Conservation (phyloP, 2,329 filamentous ascomycete species). For the Fusarium pseudograminearum region DNA sequence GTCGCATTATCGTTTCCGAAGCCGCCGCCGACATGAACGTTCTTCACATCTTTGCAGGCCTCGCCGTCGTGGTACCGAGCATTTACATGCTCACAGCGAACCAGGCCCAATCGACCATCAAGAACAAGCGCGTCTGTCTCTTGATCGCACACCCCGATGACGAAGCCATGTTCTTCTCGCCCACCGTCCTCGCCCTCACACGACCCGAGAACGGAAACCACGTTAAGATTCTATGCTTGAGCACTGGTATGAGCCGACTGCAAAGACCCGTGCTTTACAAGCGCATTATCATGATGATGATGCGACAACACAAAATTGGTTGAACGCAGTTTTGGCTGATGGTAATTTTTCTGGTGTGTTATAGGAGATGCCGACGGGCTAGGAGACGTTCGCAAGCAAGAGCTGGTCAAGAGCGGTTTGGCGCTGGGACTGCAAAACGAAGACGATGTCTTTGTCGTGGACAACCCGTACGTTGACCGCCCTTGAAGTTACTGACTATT, state of each 20-base stretch:
- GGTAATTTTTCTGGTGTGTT: conserved; percentile 24
- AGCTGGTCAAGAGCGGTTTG: conserved; percentile 84
- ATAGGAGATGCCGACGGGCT: conserved; percentile 87
- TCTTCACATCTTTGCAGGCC: conserved; percentile 44
- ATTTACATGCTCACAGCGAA: conserved; percentile 66
- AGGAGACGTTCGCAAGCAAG: conserved; percentile 83
- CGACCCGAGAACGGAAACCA: conserved; percentile 85
- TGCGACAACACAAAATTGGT: conserved; percentile 27
- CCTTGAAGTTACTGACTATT: not conserved
- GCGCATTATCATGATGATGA: conserved; percentile 13
- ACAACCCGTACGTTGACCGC: conserved; percentile 70
- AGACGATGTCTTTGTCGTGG: conserved; percentile 87
- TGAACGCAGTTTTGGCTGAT: conserved; percentile 38
- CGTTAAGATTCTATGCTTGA: conserved; percentile 93
- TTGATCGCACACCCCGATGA: conserved; percentile 98
- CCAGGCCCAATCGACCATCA: conserved; percentile 65
- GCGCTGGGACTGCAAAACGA: conserved; percentile 78
- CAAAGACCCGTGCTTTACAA: conserved; percentile 16
- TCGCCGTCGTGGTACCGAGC: conserved; percentile 58
- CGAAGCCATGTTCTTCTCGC: conserved; percentile 99
- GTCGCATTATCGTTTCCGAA: conserved; percentile 5
- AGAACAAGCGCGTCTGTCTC: conserved; percentile 88
- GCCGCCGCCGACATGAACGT: conserved; percentile 37
- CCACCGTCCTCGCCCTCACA: conserved; percentile 86
- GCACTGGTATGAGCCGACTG: conserved; percentile 70